These are phyloP conservation scores for Rhododendron griersonianum DNA, from an alignment of 148 eudicot species.

Conservation along the genomic window DNA sequence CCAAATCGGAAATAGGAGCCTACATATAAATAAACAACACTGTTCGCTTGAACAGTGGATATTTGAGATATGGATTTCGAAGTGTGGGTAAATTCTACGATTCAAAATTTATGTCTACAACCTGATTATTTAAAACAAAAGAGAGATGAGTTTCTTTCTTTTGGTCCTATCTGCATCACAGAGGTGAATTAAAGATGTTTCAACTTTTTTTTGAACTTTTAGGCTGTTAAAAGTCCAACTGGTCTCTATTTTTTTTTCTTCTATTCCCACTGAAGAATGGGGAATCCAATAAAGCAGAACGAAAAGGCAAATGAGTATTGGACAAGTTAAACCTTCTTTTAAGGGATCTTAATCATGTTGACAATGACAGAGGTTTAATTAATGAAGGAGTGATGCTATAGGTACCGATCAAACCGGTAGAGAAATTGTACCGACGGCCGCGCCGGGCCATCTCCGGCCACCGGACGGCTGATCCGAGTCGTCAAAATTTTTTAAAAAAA, in stretches of 20 bases:
- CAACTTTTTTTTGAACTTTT: slow-evolving; percentile 1
- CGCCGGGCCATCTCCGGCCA: too few relatives aligned
- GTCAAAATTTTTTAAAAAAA: too few relatives aligned
- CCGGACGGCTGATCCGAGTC: too few relatives aligned
- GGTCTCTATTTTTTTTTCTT: slow-evolving; percentile 4
- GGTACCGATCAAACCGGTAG: too few relatives aligned
- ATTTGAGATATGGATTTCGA: too few relatives aligned
- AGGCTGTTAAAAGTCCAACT: slow-evolving; percentile 4
- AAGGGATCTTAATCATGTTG: slow-evolving; percentile 2
- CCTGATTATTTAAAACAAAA: too few relatives aligned
- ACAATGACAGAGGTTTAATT: neutral
- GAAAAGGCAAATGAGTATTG: slow-evolving; percentile 8
- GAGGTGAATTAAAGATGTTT: neutral
- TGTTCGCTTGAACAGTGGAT: too few relatives aligned
- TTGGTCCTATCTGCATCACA: neutral
- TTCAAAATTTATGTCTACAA: too few relatives aligned
- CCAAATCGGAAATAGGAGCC: too few relatives aligned
- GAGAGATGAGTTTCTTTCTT: neutral
- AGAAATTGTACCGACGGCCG: too few relatives aligned
- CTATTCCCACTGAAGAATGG: slow-evolving; percentile 11
- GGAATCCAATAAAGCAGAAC: slow-evolving; percentile 24
- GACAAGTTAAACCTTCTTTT: slow-evolving; percentile 17
- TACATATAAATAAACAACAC: too few relatives aligned
- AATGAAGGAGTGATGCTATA: neutral
- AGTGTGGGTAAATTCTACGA: too few relatives aligned